Evolutionary conservation across 805 yeast species (phyloP).

Genomic region (Lipomyces mesembrius): DNA sequence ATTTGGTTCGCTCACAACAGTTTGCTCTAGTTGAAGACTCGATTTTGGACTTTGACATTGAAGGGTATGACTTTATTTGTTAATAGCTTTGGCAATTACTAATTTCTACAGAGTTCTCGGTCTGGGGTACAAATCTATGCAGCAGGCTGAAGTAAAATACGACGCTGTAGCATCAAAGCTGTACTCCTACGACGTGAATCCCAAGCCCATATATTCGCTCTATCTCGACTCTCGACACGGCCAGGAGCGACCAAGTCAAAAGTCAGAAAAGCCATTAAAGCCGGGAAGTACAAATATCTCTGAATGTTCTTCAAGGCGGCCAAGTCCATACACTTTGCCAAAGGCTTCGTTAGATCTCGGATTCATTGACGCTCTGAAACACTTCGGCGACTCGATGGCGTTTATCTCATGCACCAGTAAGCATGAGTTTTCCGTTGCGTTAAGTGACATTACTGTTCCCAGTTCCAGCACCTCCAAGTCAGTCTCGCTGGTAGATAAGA

Average conservation of each 20-base stretch:
- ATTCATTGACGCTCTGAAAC: conserved; percentile 21
- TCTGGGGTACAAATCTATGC: conserved; percentile 25
- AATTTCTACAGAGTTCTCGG: conserved; percentile 25
- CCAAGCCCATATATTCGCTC: conserved; percentile 16
- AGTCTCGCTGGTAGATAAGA: neutral
- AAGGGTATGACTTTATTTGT: conserved; percentile 12
- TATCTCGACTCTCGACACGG: conserved; percentile 27
- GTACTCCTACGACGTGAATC: neutral
- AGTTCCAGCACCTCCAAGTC: neutral
- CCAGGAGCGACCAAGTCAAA: neutral
- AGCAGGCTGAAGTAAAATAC: conserved; percentile 30
- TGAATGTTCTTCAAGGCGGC: neutral
- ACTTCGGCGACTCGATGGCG: conserved; percentile 20
- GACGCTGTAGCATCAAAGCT: conserved; percentile 23
- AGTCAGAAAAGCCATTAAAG: neutral
- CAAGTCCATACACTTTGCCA: neutral
- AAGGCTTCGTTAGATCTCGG: conserved; percentile 31
- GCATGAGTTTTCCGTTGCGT: conserved; percentile 17
- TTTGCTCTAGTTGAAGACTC: conserved; percentile 32
- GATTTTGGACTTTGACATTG: conserved; percentile 30
- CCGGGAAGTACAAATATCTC: neutral
- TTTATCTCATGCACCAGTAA: conserved; percentile 23
- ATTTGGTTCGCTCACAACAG: conserved; percentile 7
- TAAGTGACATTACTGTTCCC: conserved; percentile 11
- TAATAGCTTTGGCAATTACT: neutral